Evolutionary conservation across 768 basidiomycete species (phyloP), one percentile per base, ranked within the genome.

Genomic region (Goffeauzyma gilvescens): DNA sequence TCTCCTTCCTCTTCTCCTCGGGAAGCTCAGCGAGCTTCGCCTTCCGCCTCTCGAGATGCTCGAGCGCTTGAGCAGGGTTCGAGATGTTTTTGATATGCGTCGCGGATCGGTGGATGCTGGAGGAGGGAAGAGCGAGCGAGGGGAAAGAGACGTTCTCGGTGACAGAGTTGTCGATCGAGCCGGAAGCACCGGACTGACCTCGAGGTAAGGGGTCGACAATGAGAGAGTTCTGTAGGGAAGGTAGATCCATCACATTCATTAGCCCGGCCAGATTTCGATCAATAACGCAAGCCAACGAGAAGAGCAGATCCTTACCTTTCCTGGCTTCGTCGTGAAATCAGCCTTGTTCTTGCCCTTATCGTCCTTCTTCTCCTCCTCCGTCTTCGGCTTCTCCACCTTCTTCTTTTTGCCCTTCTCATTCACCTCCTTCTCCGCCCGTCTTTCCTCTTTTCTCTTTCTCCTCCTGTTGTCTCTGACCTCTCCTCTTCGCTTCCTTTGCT

Each of bases 391-490:
- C 28, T 41, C 55, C 9, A 39, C 38, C 30, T 54, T 52, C 46
- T 46, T 49, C 18, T 21, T 38, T 6, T 9, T 20, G 12, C 25
- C 25, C 17, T 18, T 38, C 6, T 9, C 22, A 8, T 45, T 45
- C 13, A 21, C 56, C 55, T 79, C 81, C 46, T 74, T 69, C 58
- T 80, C 77, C 13, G 68, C 69, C 52, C 68, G 65, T 46, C 76
- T 81, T 65, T 82, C 80, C 65, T 87, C 86, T 58, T 72, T 79
- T 6, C 81, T 82, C 67, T 82, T 80, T 55, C 79, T 81, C 57
- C 87, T 66, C 52, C 90, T 67, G 44, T 76, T 72, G 63, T 95
- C 89, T 17, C 87, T 71, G 70, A 93, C 70, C 25, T 78, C 75
- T 0, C 79, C 87, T 4, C 85, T 69, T 55, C 82, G 76, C 52